Evolutionary conservation across 306 rosid species (phyloP).

Genomic region (Prunus persica): DNA sequence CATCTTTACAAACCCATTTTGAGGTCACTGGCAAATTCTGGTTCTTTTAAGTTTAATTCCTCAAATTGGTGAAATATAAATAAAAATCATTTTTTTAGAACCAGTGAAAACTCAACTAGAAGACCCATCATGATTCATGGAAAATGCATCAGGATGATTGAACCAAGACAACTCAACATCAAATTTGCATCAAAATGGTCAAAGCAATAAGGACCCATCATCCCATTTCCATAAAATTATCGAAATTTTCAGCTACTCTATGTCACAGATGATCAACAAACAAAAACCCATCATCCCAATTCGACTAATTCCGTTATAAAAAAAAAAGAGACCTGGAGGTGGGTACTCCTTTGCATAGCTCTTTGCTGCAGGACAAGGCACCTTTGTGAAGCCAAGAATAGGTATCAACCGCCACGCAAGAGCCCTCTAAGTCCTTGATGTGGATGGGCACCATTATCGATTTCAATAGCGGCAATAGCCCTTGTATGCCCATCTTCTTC

Average conservation of each 20-base stretch:
- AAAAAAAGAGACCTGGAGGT: conserved; percentile 54
- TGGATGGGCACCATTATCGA: conserved; percentile 85
- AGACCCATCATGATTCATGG: background rate
- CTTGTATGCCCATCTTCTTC: conserved; percentile 74
- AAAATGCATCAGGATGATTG: background rate
- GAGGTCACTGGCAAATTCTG: background rate
- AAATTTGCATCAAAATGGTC: background rate
- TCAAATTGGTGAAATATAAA: background rate
- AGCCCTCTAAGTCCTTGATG: conserved; percentile 72
- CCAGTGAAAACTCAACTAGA: background rate
- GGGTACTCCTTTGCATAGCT: conserved; percentile 78
- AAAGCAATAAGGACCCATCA: background rate
- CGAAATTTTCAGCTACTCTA: background rate
- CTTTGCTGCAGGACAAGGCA: conserved; percentile 83
- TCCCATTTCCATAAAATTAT: conserved; percentile 1
- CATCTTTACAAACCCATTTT: background rate
- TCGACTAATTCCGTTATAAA: background rate
- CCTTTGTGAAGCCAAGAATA: conserved; percentile 99
- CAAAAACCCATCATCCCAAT: too few relatives aligned
- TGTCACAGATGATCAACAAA: background rate
- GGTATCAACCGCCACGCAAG: conserved; percentile 69
- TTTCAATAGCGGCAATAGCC: conserved; percentile 77
- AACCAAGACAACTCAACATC: background rate
- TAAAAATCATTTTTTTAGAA: background rate
- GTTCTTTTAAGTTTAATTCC: background rate